Percentiles rank a stretch among this genome's conserved stretches.
Conservation (phyloP, 2,329 filamentous ascomycete genomes). For the Epichloe glyceriae region DNA sequence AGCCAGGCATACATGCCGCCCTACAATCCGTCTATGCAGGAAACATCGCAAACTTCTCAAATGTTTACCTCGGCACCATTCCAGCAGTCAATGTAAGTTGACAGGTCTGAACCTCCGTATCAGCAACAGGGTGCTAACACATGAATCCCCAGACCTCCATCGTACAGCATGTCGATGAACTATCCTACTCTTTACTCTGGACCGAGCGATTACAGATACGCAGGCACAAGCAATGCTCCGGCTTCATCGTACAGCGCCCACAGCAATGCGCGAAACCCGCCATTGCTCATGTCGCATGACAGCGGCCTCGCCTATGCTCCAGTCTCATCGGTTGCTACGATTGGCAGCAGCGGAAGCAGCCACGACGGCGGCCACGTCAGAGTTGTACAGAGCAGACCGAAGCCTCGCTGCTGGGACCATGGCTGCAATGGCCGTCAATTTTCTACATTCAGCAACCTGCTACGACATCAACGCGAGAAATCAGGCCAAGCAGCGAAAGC, state of each 20-base stretch:
- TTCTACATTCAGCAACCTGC: conserved; percentile 88
- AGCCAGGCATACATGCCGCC: conserved; percentile 33
- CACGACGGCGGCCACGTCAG: conserved; percentile 42
- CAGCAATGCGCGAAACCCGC: conserved; percentile 25
- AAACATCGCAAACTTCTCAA: conserved; percentile 25
- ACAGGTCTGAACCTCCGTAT: background rate
- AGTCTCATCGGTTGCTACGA: conserved; percentile 24
- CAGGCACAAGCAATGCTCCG: conserved; percentile 1
- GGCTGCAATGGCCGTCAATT: conserved; percentile 93
- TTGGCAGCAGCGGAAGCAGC: conserved; percentile 18
- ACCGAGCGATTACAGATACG: conserved; percentile 28
- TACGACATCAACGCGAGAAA: conserved; percentile 88
- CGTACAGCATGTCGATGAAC: conserved; percentile 32
- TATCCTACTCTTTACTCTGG: conserved; percentile 26
- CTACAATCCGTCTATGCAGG: conserved; percentile 35
- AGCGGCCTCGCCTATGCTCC: conserved; percentile 28
- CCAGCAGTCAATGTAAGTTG: conserved; percentile 24
- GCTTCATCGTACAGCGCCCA: background rate
- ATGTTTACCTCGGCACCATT: conserved; percentile 20
- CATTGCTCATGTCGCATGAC: conserved; percentile 26
- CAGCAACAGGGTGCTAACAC: conserved; percentile 5
- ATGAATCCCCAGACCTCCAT: conserved; percentile 16
- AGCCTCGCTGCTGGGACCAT: conserved; percentile 94
- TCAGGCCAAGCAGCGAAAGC: conserved; percentile 83
- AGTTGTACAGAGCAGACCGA: conserved; percentile 67